These are phyloP conservation scores for Elaeagnus macrophylla DNA, from an alignment of 306 rosid species.

Conservation along the genomic window DNA sequence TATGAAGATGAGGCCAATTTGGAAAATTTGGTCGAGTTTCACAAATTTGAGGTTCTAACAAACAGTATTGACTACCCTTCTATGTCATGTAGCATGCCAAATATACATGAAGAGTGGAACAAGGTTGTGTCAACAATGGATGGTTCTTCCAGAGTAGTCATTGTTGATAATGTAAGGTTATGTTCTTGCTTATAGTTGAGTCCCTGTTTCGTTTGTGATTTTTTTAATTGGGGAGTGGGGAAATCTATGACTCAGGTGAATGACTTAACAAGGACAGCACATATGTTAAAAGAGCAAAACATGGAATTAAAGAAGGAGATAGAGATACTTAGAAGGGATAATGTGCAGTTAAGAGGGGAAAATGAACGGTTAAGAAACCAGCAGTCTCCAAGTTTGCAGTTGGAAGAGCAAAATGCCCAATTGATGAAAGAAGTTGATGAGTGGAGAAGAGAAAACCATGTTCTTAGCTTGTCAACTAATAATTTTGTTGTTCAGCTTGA, in stretches of 20 bases:
- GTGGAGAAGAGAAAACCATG: constrained; percentile 25
- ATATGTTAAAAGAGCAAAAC: constrained; percentile 27
- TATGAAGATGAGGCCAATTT: constrained; percentile 11
- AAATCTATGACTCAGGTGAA: constrained; percentile 26
- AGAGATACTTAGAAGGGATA: constrained; percentile 22
- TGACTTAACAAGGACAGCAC: constrained; percentile 23
- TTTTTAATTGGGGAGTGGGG: background rate
- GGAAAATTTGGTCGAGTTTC: constrained; percentile 4
- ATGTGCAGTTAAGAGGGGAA: no score
- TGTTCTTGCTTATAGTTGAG: background rate
- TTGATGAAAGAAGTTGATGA: constrained; percentile 31
- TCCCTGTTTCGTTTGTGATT: constrained; percentile 1
- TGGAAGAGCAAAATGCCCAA: constrained; percentile 25
- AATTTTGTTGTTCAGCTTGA: constrained; percentile 18
- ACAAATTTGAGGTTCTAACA: constrained; percentile 15
- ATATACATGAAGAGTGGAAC: constrained; percentile 10
- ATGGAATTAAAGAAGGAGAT: constrained; percentile 26
- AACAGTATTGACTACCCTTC: background rate
- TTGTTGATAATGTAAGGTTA: constrained; percentile 14
- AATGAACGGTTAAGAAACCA: constrained; percentile 25
- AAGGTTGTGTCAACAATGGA: constrained; percentile 10
- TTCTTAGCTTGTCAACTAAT: constrained; percentile 12
- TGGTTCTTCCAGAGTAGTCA: constrained; percentile 13
- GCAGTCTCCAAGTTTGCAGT: constrained; percentile 9
- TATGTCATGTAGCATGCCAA: constrained; percentile 1